Evolutionary conservation across 2,329 filamentous ascomycete species (phyloP), one percentile per base, ranked within the genome.

Genomic region (Aurifilum marmelostoma): DNA sequence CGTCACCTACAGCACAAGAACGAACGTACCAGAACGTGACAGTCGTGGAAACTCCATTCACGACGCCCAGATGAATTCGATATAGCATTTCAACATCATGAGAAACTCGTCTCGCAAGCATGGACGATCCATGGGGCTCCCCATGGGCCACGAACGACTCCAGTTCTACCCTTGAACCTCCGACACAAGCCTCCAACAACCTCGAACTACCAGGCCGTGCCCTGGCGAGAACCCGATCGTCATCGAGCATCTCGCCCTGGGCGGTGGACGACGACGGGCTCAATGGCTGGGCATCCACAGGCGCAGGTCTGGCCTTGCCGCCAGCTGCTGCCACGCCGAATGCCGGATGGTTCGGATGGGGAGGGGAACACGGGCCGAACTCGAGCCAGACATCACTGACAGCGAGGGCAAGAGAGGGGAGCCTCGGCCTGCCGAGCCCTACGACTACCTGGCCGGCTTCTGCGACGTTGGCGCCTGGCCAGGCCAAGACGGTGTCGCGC

Each of bases 91-190:
- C 14, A 61, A 56, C 72, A 71, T 69, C 65, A 74, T 74, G 72
- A 71, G 64, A 71, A 66, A 52, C 43, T 50, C 50, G 54, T 63
- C 69, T 74, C 79, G 77, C 74, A 77, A 79, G 75, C 72, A 89
- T 89, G 87, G 87, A 89, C 77, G 85, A 89, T 85, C 86, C 87
- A 74, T 89, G 87, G 87, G 84, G 84, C 78, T 88, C 86, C 74
- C 87, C 87, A 78, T 88, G 87, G 87, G 82, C 83, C 70, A 81
- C 80, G 69, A 77, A 76, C 24, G 70, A 71, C 41, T 61, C 68
- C 66, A 68, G 43, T 47, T 59, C 65, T 61, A 50, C 43, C 59
- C 77, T 82, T 66, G 82, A 81, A 62, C 81, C 79, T 29, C 80
- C 82, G 1, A 81, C 80, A 29, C 80, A 77, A 71, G 81, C 80